These are phyloP conservation scores for Fusarium hainanense DNA, from an alignment of 2,329 filamentous ascomycete species.

Conservation along the genomic window DNA sequence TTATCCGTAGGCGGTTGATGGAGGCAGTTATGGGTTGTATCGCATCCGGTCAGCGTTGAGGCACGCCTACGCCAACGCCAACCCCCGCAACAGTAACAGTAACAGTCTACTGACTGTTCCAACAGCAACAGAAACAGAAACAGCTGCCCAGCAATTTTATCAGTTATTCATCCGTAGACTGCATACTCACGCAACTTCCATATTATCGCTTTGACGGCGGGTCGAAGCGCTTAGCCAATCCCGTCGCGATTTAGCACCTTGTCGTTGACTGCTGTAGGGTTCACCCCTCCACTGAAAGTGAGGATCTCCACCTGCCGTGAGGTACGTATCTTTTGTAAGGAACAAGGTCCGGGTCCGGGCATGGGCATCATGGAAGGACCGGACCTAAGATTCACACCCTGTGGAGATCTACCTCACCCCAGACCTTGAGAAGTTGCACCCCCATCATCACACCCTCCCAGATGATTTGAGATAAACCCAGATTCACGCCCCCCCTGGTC, in stretches of 20 bases:
- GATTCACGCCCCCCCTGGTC: constrained; percentile 24
- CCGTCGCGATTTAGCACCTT: constrained; percentile 9
- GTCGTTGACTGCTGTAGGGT: constrained; percentile 1
- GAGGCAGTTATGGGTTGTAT: constrained; percentile 17
- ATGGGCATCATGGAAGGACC: background rate
- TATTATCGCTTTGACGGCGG: constrained; percentile 37
- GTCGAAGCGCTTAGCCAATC: constrained; percentile 28
- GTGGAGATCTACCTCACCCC: background rate
- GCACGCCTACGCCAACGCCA: constrained; percentile 24
- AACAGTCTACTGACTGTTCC: background rate
- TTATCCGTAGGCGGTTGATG: background rate
- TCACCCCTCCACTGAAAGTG: constrained; percentile 10
- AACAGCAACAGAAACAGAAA: background rate
- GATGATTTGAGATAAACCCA: constrained; percentile 21
- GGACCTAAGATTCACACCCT: background rate
- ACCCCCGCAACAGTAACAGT: constrained; percentile 4
- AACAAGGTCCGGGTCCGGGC: background rate
- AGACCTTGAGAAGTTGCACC: background rate
- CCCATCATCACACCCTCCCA: background rate
- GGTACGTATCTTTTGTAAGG: background rate
- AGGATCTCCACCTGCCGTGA: background rate
- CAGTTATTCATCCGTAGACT: constrained; percentile 4
- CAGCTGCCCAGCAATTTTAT: background rate
- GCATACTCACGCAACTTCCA: background rate
- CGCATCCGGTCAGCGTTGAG: constrained; percentile 41